phyloP scores from a whole-genome alignment of 139 green algal genomes.

The Chlamydomonas sphaeroides region DNA sequence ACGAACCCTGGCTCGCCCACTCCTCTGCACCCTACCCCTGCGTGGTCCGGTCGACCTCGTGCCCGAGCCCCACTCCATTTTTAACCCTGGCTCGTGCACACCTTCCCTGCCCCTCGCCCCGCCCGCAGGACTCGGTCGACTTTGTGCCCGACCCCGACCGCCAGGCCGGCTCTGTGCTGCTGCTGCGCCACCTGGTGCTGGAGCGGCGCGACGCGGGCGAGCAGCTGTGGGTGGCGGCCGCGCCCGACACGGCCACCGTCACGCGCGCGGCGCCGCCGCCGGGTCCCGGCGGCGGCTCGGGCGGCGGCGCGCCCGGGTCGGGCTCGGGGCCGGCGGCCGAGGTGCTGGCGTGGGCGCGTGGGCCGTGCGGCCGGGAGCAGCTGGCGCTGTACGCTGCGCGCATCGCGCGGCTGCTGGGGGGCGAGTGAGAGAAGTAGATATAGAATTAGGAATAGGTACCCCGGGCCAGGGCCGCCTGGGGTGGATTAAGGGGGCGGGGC shows the following conservation, averaged over 20 bases:
- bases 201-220: constrained; percentile 4
- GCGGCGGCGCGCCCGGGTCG: not conserved
- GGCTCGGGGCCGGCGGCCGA: not conserved
- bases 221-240: constrained; percentile 34
- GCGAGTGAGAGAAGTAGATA: no score
- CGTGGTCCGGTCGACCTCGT: no score
- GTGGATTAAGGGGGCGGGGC: no score
- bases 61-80: not conserved
- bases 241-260: constrained; percentile 11
- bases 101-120: not conserved
- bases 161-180: constrained; percentile 7
- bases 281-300: no score
- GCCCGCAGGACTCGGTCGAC: constrained; percentile 28
- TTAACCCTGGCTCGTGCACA: no score
- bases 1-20: no score
- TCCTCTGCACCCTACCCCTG: no score
- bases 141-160: constrained; percentile 22
- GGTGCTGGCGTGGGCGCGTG: constrained; percentile 4
- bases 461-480: no score
- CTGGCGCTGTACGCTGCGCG: constrained; percentile 12
- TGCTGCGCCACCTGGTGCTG: constrained; percentile 33
- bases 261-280: not conserved
- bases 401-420: constrained; percentile 34
- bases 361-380: constrained; percentile 6
- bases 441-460: no score